Percentiles rank a stretch among this genome's conserved stretches.
These are phyloP conservation scores for Melaleuca alternifolia DNA, from an alignment of 345 rosid species.

Conservation along the genomic window DNA sequence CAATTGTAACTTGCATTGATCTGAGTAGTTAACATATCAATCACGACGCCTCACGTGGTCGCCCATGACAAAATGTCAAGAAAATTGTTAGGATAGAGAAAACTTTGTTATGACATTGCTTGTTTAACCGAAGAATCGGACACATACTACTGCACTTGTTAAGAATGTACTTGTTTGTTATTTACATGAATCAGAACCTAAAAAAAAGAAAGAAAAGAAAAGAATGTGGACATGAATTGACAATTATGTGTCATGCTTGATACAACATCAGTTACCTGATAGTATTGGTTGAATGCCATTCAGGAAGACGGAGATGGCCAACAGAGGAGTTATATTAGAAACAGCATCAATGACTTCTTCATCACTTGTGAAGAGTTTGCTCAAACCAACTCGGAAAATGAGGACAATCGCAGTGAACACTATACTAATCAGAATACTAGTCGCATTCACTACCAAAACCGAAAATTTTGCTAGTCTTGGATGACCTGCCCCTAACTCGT, in stretches of 20 bases:
- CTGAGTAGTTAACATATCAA: background rate
- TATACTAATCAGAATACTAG: constrained; percentile 46
- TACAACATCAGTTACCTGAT: constrained; percentile 33
- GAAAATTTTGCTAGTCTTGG: constrained; percentile 62
- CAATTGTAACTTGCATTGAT: background rate
- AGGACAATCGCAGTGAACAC: constrained; percentile 37
- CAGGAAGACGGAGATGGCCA: constrained; percentile 73
- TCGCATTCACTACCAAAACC: constrained; percentile 52
- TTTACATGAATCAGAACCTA: background rate
- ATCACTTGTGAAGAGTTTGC: constrained; percentile 66
- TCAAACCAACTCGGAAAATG: constrained; percentile 37
- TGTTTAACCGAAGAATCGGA: background rate
- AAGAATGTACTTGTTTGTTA: background rate
- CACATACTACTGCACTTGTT: background rate
- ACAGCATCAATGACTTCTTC: constrained; percentile 51
- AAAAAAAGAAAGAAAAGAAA: background rate
- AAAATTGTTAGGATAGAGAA: background rate
- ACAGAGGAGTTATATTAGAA: constrained; percentile 53
- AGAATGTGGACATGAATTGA: background rate
- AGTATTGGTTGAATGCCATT: constrained; percentile 94
- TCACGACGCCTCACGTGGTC: background rate
- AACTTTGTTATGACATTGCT: background rate
- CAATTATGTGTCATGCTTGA: background rate
- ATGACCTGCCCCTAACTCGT: constrained; percentile 83
- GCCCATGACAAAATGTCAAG: background rate